Base-by-base conservation (phyloP, 208 protist species). In the Angomonas deanei region DNA sequence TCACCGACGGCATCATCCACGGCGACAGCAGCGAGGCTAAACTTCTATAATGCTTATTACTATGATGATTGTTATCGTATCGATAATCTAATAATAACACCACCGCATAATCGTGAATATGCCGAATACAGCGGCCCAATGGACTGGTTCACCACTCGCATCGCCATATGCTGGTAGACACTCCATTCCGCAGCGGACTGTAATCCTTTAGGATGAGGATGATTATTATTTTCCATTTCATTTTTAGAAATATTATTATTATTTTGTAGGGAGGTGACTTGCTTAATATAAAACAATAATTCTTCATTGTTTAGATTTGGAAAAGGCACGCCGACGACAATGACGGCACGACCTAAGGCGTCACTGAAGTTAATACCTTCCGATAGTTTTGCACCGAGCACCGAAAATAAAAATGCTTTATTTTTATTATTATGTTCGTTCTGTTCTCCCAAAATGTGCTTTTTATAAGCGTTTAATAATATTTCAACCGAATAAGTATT, bases 301-400 rank as follows among this genome's bases (percentile, higher is more conserved):
- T 97, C 88, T 6, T 84, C 72, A 60, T 98, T 96, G 26, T 68
- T 64, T 6, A 74, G 72, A 72, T 98, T 98, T 0, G 97, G 92
- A 68, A 93, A 99, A 3, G 98, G 98, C 61, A 99, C 36, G 15
- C 98, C 98, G 8, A 99, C 77, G 48, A 99, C 91, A 0, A 99
- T 31, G 0, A 99, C 91, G 15, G 68, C 82, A 8, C 98, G 78
- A 1, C 91, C 98, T 17, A 98, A 81, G 55, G 95, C 89, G 67
- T 99, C 97, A 8, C 72, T 77, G 58, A 99, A 99, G 84, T 99
- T 99, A 71, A 99, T 98, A 36, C 98, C 98, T 74, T 99, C 98
- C 19, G 86, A 97, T 31, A 99, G 73, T 50, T 98, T 97, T 10
- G 97, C 98, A 33, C 97, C 97, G 67, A 99, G 96, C 6, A 99